Evolutionary conservation across 352 stramenopile genomes (phyloP).

Genomic region (Thalassiosira exigua): DNA sequence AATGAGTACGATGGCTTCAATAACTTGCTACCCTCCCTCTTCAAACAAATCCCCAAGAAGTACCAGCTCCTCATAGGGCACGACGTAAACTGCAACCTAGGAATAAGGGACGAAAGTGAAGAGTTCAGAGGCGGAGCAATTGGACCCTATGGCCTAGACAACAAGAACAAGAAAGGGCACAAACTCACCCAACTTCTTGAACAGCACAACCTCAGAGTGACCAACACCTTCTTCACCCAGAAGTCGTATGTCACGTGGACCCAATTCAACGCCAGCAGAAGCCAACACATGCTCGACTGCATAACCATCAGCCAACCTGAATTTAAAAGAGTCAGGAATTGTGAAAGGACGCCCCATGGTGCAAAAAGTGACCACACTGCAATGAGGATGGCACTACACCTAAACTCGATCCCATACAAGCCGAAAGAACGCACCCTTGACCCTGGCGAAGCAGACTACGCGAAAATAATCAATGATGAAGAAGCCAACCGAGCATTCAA

Average conservation of each 20-base stretch:
- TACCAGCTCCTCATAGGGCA: too few relatives aligned
- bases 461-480: neutral
- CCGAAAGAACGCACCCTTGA: too few relatives aligned
- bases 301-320: neutral
- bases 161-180: neutral
- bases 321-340: neutral
- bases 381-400: neutral
- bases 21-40: too few relatives aligned
- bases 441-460: neutral
- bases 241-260: neutral
- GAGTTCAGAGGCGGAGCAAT: too few relatives aligned
- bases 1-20: too few relatives aligned
- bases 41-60: too few relatives aligned
- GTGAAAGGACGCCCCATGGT: neutral
- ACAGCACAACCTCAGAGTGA: neutral
- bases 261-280: neutral
- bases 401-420: neutral
- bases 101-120: too few relatives aligned
- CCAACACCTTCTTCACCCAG: slow-evolving; percentile 4
- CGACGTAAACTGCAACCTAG: too few relatives aligned
- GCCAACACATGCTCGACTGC: neutral
- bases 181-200: neutral
- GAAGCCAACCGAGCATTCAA: neutral
- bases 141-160: slow-evolving; percentile 1
- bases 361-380: neutral